These are phyloP conservation scores for Aspergillus pseudoglaucus DNA, from an alignment of 2,329 filamentous ascomycete species.

Conservation along the genomic window DNA sequence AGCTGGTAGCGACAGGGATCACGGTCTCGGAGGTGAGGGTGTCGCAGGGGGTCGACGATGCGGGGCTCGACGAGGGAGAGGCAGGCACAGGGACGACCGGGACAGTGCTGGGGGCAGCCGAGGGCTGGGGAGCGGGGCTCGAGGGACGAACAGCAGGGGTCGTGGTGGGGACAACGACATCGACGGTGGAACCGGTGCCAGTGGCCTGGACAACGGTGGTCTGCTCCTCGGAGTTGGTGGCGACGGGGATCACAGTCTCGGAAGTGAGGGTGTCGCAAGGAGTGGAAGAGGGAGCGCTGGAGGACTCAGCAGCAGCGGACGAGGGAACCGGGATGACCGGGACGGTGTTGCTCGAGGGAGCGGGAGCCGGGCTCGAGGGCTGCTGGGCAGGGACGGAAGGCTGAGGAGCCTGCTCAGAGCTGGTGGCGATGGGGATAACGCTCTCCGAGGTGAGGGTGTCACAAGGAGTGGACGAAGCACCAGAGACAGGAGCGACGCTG, in stretches of 20 bases:
- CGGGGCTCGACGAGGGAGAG: background rate
- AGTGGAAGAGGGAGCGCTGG: conserved; percentile 2
- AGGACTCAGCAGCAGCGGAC: conserved; percentile 2
- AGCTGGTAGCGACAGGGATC: conserved; percentile 1
- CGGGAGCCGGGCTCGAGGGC: background rate
- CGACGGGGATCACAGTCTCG: conserved; percentile 6
- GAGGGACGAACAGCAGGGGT: background rate
- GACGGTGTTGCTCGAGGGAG: conserved; percentile 1
- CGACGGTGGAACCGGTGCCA: background rate
- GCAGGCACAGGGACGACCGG: background rate
- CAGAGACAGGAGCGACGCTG: conserved; percentile 3
- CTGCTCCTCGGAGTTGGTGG: conserved; percentile 1
- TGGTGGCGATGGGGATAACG: conserved; percentile 3
- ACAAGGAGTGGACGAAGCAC: conserved; percentile 7
- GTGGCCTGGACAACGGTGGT: background rate
- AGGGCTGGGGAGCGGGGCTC: background rate
- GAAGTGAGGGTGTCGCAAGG: conserved; percentile 10
- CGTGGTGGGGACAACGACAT: background rate
- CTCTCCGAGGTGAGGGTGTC: conserved; percentile 7
- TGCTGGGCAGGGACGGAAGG: background rate
- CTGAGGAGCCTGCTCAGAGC: background rate
- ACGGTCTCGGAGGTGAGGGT: conserved; percentile 4
- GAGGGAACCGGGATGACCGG: too few relatives aligned
- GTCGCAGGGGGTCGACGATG: conserved; percentile 7
- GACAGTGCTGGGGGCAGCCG: background rate